phyloP scores from a whole-genome alignment of 2,329 filamentous ascomycete species.

The Fonsecaea monophora region DNA sequence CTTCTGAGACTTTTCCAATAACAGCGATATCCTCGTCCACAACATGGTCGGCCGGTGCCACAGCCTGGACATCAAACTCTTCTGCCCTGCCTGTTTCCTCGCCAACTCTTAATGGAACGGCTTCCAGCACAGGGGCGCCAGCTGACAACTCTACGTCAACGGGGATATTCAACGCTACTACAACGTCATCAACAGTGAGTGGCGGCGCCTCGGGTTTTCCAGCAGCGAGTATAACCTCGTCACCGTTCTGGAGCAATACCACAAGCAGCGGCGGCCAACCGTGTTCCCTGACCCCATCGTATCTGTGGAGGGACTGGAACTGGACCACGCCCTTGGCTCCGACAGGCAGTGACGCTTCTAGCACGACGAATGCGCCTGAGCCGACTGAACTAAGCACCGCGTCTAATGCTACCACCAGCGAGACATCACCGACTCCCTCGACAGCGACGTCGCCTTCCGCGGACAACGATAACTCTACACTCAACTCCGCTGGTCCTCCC shows the following conservation, averaged over 20 bases:
- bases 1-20: not conserved
- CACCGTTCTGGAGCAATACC: conserved; percentile 25
- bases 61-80: not conserved
- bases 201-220: conserved; percentile 2
- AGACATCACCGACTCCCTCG: not conserved
- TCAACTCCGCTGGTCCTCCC: not conserved
- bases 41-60: conserved; percentile 2
- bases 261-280: conserved; percentile 9
- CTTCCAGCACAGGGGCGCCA: not conserved
- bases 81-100: not conserved
- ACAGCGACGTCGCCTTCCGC: not conserved
- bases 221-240: conserved; percentile 10
- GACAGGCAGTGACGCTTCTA: not conserved
- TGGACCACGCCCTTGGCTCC: conserved; percentile 8
- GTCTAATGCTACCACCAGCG: not conserved
- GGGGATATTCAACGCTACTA: conserved; percentile 3
- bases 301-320: conserved; percentile 29
- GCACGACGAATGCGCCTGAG: not conserved
- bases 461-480: not conserved
- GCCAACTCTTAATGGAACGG: not conserved
- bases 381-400: not conserved
- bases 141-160: conserved; percentile 3
- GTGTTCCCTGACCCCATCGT: conserved; percentile 7
- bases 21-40: not conserved
- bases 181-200: not conserved